Evolutionary conservation across 2,329 filamentous ascomycete genomes (phyloP), one percentile per base, ranked within the genome.

Genomic region (Cytospora schulzeri): DNA sequence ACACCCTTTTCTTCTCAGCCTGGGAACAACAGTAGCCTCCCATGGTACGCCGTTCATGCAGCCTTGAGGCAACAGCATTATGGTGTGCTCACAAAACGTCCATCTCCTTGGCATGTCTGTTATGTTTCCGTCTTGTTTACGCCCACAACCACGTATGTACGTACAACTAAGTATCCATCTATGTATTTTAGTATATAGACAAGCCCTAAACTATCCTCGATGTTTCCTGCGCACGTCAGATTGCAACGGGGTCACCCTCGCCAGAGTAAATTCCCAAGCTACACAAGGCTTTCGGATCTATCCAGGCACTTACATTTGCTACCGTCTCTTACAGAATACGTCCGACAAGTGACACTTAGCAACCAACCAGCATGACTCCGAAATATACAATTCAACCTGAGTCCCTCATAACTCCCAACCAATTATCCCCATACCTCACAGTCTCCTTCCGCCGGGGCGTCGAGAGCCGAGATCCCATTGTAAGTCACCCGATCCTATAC

Each of bases 381-480:
- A 58, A 22, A 55, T 67, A 65, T 60, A 56, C 50, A 17, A 50
- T 67, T 31, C 60, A 33, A 2, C 63, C 66, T 15, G 63, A 65
- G 55, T 57, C 66, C 28, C 61, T 67, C 56, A 38, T 62, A 29
- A 24, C 59, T 15, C 66, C 66, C 14, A 60, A 45, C 63, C 52
- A 57, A 12, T 59, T 63, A 60, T 60, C 60, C 4, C 63, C 63
- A 14, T 65, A 57, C 52, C 58, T 67, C 31, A 56, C 56, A 8
- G 50, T 67, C 33, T 62, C 56, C 35, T 67, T 67, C 63, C 66
- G 66, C 41, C 64, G 55, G 12, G 54, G 55, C 45, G 56, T 57
- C 12, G 66, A 67, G 28, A 59, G 54, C 62, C 62, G 62, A 22
- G 56, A 66, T 19, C 63, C 66, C 24, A 67, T 67, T 33, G 64